Percentiles rank a stretch among this genome's conserved stretches.
These are phyloP conservation scores for Pythium sukuiense DNA, from an alignment of 352 stramenopile genomes.

Conservation along the genomic window DNA sequence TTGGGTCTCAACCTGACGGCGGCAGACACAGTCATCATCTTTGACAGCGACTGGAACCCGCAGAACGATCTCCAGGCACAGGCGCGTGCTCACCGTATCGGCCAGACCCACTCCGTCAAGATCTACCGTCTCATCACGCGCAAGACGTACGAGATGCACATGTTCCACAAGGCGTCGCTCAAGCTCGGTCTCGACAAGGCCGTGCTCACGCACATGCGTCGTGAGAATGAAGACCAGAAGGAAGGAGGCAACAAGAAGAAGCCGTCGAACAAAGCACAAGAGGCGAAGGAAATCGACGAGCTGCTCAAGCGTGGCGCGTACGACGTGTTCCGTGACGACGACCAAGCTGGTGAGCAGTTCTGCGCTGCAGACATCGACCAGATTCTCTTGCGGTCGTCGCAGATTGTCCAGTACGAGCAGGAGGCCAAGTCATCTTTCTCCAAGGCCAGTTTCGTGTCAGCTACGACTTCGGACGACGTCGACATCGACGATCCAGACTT, in stretches of 20 bases:
- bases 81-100: conserved; percentile 89
- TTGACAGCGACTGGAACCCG: conserved; percentile 98
- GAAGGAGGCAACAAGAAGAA: conserved; percentile 50
- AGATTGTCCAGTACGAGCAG: conserved; percentile 85
- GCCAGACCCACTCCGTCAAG: conserved; percentile 89
- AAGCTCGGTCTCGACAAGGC: conserved; percentile 94
- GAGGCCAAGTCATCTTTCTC: conserved; percentile 88
- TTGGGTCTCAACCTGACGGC: conserved; percentile 91
- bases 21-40: conserved; percentile 97
- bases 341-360: conserved; percentile 93
- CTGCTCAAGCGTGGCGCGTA: conserved; percentile 90
- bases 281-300: conserved; percentile 91
- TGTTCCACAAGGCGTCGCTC: conserved; percentile 92
- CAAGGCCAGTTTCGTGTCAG: conserved; percentile 92
- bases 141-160: conserved; percentile 95
- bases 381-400: conserved; percentile 92
- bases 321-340: conserved; percentile 91
- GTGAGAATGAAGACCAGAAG: conserved; percentile 81
- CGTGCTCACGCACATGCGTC: conserved; percentile 90
- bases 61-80: conserved; percentile 97
- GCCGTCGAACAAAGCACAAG: conserved; percentile 66
- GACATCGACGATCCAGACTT: conserved; percentile 99
- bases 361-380: conserved; percentile 97
- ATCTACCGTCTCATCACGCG: conserved; percentile 89
- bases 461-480: conserved; percentile 91